These are phyloP conservation scores for Cicer pinnatifidum DNA, from an alignment of 306 rosid species.

Conservation along the genomic window DNA sequence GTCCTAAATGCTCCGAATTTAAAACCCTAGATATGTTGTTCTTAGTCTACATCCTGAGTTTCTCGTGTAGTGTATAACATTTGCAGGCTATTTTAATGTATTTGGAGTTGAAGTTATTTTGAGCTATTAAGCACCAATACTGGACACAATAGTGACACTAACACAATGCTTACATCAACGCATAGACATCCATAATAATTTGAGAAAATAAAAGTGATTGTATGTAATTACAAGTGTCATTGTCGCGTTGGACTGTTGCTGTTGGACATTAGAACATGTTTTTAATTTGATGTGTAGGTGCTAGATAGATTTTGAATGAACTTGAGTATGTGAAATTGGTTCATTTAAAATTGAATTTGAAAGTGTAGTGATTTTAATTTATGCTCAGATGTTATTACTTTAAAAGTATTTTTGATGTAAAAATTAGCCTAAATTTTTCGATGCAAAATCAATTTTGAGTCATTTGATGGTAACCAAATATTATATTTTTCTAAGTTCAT, in stretches of 20 bases:
- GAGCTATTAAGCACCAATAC: too few species aligned
- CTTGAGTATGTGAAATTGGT: neutral
- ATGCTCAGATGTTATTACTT: neutral
- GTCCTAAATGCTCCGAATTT: neutral
- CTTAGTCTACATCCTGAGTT: neutral
- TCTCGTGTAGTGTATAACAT: neutral
- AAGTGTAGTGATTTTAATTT: neutral
- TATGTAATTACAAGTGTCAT: too few species aligned
- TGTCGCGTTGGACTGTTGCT: too few species aligned
- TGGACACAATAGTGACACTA: too few species aligned
- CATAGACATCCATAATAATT: too few species aligned
- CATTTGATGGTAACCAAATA: neutral
- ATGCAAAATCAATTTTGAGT: neutral
- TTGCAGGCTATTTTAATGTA: neutral
- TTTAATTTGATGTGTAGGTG: too few species aligned
- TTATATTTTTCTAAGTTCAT: neutral
- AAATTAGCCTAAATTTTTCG: neutral
- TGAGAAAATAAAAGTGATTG: too few species aligned
- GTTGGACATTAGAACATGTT: too few species aligned
- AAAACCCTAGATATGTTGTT: neutral
- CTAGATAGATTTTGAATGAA: neutral
- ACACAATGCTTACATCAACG: too few species aligned
- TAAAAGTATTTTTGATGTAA: neutral
- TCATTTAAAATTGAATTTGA: neutral
- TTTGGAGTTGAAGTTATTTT: neutral